Base-by-base conservation (phyloP, 164 flowering plant genomes). In the Stephania yunnanensis region DNA sequence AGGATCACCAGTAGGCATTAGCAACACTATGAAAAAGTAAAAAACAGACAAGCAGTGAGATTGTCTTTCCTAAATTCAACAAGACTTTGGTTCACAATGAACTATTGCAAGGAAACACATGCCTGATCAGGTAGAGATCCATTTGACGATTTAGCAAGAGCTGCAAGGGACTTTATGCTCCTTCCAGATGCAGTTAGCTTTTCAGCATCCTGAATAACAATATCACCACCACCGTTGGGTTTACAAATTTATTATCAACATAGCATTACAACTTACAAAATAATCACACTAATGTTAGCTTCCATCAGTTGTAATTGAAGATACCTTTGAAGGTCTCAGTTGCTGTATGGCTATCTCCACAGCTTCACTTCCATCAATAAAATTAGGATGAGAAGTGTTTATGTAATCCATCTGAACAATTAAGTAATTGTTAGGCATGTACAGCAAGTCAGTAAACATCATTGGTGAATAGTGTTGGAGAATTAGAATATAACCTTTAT, bases 301-400 rank as follows among this genome's bases (percentile, higher is more conserved):
- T 58, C 65, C 58, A 46, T 17, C 12, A 19, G 4, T 10, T 73
- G 25, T 75, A 31, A 66, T 42, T 6, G 68, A 69, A 22, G 73
- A 25, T 73, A 80, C 84, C 82, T 76, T 48, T 46, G 80, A 73
- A 5, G 85, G 73, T 71, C 72, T 81, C 11, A 84, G 15, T 75
- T 82, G 81, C 75, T 81, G 79, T 71, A 46, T 69, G 10, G 89
- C 91, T 74, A 80, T 31, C 73, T 89, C 87, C 68, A 87, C 77
- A 48, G 92, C 92, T 77, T 83, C 84, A 70, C 73, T 85, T 22
- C 89, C 91, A 58, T 88, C 89, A 69, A 89, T 79, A 74, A 89
- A 89, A 74, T 80, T 82, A 68, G 90, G 90, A 71, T 89, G 87
- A 10, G 89, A 86, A 70, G 84, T 70, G 75, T 87, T 87, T 55